These are phyloP conservation scores for Cadophora gregata DNA, from an alignment of 2,329 filamentous ascomycete genomes.

Conservation along the genomic window DNA sequence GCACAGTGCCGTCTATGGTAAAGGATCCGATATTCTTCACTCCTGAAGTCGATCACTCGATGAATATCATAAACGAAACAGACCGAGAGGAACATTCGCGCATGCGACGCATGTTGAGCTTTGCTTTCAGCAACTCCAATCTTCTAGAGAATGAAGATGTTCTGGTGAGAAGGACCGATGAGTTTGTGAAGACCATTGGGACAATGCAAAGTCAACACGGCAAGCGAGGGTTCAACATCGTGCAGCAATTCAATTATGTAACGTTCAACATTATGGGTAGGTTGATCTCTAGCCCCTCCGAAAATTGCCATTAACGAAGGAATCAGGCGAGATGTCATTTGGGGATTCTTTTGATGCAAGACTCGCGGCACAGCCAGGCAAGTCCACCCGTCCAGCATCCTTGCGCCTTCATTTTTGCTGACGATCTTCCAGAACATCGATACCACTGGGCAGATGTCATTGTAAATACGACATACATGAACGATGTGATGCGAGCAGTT, in stretches of 20 bases:
- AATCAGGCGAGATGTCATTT: constrained; percentile 33
- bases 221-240: constrained; percentile 29
- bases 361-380: constrained; percentile 29
- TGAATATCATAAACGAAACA: constrained; percentile 37
- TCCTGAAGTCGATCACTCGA: constrained; percentile 33
- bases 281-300: not conserved
- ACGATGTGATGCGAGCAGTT: constrained; percentile 36
- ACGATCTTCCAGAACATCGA: constrained; percentile 26
- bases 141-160: constrained; percentile 35
- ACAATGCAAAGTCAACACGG: constrained; percentile 14
- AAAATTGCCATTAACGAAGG: not conserved
- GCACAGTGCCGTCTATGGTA: constrained; percentile 27
- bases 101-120: constrained; percentile 35
- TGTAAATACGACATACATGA: constrained; percentile 35
- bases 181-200: constrained; percentile 25
- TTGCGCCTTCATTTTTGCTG: not conserved
- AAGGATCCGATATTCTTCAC: constrained; percentile 36
- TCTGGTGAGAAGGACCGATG: constrained; percentile 29
- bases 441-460: constrained; percentile 37
- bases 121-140: constrained; percentile 34
- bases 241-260: constrained; percentile 34
- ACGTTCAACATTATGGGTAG: constrained; percentile 36
- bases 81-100: constrained; percentile 33
- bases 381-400: not conserved
- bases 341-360: constrained; percentile 32